Percentiles rank a stretch among this genome's conserved stretches.
Conservation (phyloP, 768 basidiomycete species). For the Cystofilobasidium capitatum region DNA sequence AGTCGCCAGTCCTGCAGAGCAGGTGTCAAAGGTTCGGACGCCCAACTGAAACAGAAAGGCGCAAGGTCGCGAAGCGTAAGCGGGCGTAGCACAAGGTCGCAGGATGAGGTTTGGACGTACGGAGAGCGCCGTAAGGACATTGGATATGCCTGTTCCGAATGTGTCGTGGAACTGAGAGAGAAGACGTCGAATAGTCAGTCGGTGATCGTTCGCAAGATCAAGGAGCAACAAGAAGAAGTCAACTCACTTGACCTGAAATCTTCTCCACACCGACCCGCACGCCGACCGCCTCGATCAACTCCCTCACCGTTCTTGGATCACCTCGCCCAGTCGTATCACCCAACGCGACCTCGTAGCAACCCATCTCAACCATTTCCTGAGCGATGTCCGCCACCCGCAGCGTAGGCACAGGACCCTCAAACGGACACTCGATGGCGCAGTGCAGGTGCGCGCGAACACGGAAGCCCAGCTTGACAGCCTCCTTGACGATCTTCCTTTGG, state of each 20-base stretch:
- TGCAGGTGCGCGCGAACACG: conserved; percentile 65
- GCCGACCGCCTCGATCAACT: conserved; percentile 62
- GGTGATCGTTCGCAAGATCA: background rate
- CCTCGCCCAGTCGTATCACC: conserved; percentile 88
- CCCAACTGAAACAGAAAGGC: conserved; percentile 46
- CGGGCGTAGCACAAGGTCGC: background rate
- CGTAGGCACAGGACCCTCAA: conserved; percentile 64
- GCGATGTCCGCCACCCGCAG: conserved; percentile 58
- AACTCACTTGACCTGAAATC: conserved; percentile 53
- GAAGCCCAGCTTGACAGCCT: conserved; percentile 45
- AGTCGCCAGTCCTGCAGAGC: conserved; percentile 82
- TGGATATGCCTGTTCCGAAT: conserved; percentile 58
- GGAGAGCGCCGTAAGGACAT: conserved; percentile 31
- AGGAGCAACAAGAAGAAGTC: background rate
- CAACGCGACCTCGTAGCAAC: conserved; percentile 76
- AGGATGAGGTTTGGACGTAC: conserved; percentile 8
- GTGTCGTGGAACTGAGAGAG: conserved; percentile 63
- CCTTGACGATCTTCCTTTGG: conserved; percentile 53
- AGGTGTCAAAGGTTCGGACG: conserved; percentile 66
- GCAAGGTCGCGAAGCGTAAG: conserved; percentile 20
- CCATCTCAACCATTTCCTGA: conserved; percentile 68
- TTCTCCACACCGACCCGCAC: conserved; percentile 52
- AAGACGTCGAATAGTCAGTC: background rate
- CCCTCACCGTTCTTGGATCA: conserved; percentile 56
- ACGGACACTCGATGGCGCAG: conserved; percentile 68